phyloP scores from a whole-genome alignment of 2,329 filamentous ascomycete species.

The Pestalotiopsis sp. region DNA sequence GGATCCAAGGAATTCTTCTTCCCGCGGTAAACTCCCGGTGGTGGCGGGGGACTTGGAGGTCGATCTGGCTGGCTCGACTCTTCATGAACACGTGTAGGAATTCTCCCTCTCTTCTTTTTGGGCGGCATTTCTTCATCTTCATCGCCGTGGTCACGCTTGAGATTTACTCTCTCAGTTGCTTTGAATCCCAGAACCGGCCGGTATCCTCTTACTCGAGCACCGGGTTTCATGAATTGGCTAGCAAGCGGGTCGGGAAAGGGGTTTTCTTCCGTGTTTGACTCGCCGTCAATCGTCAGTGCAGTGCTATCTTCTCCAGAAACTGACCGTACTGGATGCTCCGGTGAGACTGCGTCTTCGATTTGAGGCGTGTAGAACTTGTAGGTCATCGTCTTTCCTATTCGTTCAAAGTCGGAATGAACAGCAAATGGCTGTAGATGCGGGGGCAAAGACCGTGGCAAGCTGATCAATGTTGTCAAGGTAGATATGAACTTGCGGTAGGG shows the following conservation, averaged over 20 bases:
- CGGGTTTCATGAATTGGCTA: not conserved
- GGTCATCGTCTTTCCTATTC: constrained; percentile 43
- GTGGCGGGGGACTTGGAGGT: not conserved
- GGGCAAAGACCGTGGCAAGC: constrained; percentile 41
- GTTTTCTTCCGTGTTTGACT: not conserved
- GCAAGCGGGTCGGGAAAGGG: not conserved
- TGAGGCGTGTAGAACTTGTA: constrained; percentile 40
- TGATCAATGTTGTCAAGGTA: constrained; percentile 35
- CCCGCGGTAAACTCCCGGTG: constrained; percentile 30
- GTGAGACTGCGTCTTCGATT: not conserved
- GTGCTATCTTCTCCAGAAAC: not conserved
- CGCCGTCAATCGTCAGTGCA: not conserved
- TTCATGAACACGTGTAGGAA: not conserved
- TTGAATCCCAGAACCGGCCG: not conserved
- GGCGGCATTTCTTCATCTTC: not conserved
- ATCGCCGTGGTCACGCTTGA: not conserved
- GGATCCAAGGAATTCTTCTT: constrained; percentile 30
- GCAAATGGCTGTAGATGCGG: constrained; percentile 41
- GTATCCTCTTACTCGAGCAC: not conserved
- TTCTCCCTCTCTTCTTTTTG: not conserved
- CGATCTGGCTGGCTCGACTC: not conserved
- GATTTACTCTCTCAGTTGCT: no score
- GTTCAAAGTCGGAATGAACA: constrained; percentile 39
- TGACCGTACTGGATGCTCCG: not conserved
- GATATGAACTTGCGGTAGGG: constrained; percentile 35